phyloP scores from a whole-genome alignment of 768 basidiomycete genomes.

The Auricularia heimuer region DNA sequence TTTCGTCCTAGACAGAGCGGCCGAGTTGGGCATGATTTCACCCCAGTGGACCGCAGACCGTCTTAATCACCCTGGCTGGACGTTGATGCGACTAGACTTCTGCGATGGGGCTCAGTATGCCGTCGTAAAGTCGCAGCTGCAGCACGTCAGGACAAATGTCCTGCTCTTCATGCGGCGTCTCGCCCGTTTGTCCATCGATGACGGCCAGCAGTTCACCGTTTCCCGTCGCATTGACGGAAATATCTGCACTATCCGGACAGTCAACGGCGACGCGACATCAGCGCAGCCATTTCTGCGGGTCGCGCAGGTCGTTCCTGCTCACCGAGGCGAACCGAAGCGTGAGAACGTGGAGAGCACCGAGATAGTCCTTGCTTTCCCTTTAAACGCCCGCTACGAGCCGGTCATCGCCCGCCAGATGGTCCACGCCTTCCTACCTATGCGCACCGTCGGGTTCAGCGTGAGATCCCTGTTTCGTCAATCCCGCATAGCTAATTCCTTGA shows the following conservation, averaged over 20 bases:
- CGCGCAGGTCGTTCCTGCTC: not conserved
- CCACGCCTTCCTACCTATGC: slow-evolving; percentile 18
- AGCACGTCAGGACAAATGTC: slow-evolving; percentile 12
- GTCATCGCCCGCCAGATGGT: slow-evolving; percentile 10
- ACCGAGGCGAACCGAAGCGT: slow-evolving; percentile 11
- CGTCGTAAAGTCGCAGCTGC: slow-evolving; percentile 10
- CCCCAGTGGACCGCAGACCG: slow-evolving; percentile 8
- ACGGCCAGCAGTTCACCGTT: not conserved
- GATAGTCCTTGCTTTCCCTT: slow-evolving; percentile 17
- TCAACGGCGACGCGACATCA: not conserved
- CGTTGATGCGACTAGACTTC: slow-evolving; percentile 15
- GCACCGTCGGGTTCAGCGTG: slow-evolving; percentile 14
- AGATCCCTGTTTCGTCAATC: not conserved
- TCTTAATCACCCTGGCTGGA: slow-evolving; percentile 12
- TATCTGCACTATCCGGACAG: not conserved
- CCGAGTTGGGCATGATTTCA: slow-evolving; percentile 18
- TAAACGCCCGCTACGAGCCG: slow-evolving; percentile 10
- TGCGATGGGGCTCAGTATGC: slow-evolving; percentile 1
- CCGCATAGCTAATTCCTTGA: not conserved
- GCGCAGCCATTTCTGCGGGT: not conserved
- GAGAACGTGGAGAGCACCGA: slow-evolving; percentile 11
- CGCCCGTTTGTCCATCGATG: not conserved
- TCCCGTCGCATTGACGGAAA: not conserved
- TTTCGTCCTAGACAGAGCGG: slow-evolving; percentile 14
- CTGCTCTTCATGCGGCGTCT: slow-evolving; percentile 12